These are phyloP conservation scores for Triglochin maritima DNA, from an alignment of 106 monocot species.

Conservation along the genomic window DNA sequence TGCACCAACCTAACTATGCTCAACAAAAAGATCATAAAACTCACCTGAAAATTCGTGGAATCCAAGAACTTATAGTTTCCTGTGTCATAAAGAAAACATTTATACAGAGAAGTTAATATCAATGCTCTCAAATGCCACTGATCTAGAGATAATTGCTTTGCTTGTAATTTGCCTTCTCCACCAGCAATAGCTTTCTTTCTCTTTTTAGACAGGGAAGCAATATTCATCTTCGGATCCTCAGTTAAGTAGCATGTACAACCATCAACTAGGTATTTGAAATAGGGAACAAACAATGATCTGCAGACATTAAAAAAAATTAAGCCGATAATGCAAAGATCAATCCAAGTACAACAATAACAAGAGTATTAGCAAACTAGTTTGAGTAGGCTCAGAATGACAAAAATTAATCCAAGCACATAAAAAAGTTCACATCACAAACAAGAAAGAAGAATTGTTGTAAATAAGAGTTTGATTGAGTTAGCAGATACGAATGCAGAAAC, in stretches of 20 bases:
- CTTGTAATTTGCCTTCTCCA: neutral
- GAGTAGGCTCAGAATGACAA: too few species aligned
- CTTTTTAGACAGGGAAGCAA: slow-evolving; percentile 25
- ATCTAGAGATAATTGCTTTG: slow-evolving; percentile 22
- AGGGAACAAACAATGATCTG: slow-evolving; percentile 95
- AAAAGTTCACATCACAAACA: too few species aligned
- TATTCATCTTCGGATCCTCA: slow-evolving; percentile 28
- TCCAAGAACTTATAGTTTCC: slow-evolving; percentile 63
- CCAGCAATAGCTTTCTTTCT: slow-evolving; percentile 53
- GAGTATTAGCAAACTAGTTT: too few species aligned
- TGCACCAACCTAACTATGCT: too few species aligned
- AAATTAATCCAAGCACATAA: too few species aligned
- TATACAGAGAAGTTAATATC: slow-evolving; percentile 57
- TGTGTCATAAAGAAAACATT: slow-evolving; percentile 81
- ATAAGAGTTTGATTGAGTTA: too few species aligned
- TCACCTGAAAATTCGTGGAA: slow-evolving; percentile 86
- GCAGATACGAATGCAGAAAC: too few species aligned
- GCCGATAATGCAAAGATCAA: too few species aligned
- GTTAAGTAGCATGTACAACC: slow-evolving; percentile 42
- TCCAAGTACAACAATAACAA: too few species aligned
- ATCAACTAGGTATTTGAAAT: slow-evolving; percentile 90
- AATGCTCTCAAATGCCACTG: slow-evolving; percentile 79
- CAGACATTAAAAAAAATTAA: neutral
- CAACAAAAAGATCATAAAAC: slow-evolving; percentile 4
- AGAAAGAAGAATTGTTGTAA: too few species aligned